Percentiles rank a stretch among this genome's conserved stretches.
These are phyloP conservation scores for Pseudogymnoascus pannorum DNA, from an alignment of 2,329 filamentous ascomycete species.

Conservation along the genomic window DNA sequence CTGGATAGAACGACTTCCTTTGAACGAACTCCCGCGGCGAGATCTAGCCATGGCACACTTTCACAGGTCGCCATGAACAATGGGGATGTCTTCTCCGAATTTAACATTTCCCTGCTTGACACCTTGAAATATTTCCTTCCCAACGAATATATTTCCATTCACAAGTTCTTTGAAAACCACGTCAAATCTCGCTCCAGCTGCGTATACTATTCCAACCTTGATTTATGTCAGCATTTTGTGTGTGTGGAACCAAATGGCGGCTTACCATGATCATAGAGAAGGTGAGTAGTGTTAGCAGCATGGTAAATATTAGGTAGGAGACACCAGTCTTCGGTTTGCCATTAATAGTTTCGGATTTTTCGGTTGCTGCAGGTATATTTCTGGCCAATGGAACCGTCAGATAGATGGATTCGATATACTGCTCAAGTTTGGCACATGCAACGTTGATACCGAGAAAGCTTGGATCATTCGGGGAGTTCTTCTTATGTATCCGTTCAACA, in stretches of 20 bases:
- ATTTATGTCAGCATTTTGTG: neutral
- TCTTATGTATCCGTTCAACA: slow-evolving; percentile 74
- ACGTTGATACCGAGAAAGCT: slow-evolving; percentile 89
- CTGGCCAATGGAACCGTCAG: slow-evolving; percentile 48
- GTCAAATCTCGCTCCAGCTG: neutral
- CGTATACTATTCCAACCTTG: neutral
- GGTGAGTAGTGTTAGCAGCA: slow-evolving; percentile 60
- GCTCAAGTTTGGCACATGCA: slow-evolving; percentile 85
- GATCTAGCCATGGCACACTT: neutral
- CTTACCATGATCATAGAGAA: slow-evolving; percentile 74
- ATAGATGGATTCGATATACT: slow-evolving; percentile 92
- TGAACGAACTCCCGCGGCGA: neutral
- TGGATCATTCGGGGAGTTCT: slow-evolving; percentile 89
- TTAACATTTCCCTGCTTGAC: neutral
- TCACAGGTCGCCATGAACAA: neutral
- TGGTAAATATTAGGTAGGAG: slow-evolving; percentile 58
- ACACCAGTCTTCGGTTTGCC: slow-evolving; percentile 50
- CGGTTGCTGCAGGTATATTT: slow-evolving; percentile 28
- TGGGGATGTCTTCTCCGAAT: neutral
- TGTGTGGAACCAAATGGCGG: neutral
- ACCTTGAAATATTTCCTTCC: neutral
- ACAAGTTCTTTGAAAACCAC: neutral
- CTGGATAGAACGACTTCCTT: neutral
- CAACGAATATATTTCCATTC: neutral
- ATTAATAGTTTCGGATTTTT: slow-evolving; percentile 38